These are phyloP conservation scores for Microthyrium microscopicum DNA, from an alignment of 2,329 filamentous ascomycete species.

Conservation along the genomic window DNA sequence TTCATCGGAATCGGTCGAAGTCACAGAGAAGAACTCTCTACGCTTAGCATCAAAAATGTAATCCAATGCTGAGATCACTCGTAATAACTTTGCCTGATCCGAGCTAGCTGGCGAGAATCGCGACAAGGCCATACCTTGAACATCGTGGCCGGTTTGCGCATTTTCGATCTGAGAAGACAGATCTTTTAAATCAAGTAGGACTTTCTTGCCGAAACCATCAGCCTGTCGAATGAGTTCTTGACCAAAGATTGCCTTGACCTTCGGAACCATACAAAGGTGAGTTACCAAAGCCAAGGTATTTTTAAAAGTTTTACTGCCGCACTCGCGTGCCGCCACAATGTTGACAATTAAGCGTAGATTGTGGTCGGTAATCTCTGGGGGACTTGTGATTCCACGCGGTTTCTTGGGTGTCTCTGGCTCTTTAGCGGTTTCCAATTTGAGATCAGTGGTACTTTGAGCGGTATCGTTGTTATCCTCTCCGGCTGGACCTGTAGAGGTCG, in stretches of 20 bases:
- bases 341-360: conserved; percentile 91
- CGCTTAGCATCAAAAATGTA: conserved; percentile 81
- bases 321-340: conserved; percentile 89
- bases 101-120: conserved; percentile 95
- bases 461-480: conserved; percentile 10
- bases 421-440: conserved; percentile 14
- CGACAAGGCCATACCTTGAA: conserved; percentile 81
- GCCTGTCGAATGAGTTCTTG: conserved; percentile 81
- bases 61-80: conserved; percentile 83
- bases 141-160: conserved; percentile 78
- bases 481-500: conserved; percentile 20
- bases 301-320: conserved; percentile 93
- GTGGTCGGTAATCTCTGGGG: conserved; percentile 71
- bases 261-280: conserved; percentile 84
- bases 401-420: conserved; percentile 38
- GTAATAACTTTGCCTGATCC: conserved; percentile 87
- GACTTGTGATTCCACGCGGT: conserved; percentile 44
- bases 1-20: conserved; percentile 20
- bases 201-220: conserved; percentile 66
- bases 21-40: conserved; percentile 39
- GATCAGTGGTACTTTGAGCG: too few relatives aligned
- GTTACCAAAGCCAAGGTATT: conserved; percentile 98
- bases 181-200: conserved; percentile 69
- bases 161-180: conserved; percentile 73
- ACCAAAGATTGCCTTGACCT: conserved; percentile 80